Evolutionary conservation across 1,139 yeast species (phyloP), one percentile per base, ranked within the genome.

Genomic region (Yamadazyma dendronema): DNA sequence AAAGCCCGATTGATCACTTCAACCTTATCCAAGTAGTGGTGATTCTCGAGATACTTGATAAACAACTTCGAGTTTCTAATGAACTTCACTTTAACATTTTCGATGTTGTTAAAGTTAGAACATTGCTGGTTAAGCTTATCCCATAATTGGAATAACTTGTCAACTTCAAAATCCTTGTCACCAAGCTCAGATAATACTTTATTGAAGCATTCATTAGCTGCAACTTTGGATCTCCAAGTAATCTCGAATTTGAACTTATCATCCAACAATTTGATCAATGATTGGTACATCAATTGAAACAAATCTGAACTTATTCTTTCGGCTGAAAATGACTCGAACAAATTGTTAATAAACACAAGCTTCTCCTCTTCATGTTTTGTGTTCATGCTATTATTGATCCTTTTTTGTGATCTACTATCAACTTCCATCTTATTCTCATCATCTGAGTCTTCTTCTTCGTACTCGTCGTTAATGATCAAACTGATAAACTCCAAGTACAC

Each of bases 211-310:
- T 80, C 84, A 47, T 61, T 66, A 8, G 62, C 54, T 4, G 66
- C 63, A 4, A 74, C 43, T 47, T 77, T 77, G 1, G 82, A 70
- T 49, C 84, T 69, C 88, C 88, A 81, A 0, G 86, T 75, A 36
- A 65, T 64, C 6, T 65, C 64, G 36, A 77, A 61, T 13, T 52
- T 37, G 25, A 37, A 33, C n/a, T 44, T 36, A 34, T 46, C 50
- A 2, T 50, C 47, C 65, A 59, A 14, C 53, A 26, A 56, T 31
- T 26, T 52, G 33, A n/a, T 31, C 22, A 30, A 54, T 42, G 37
- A 58, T 2, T 47, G 37, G 12, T 65, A 49, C 10, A 59, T 53
- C 33, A 66, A 56, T 3, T 40, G 30, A 17, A 67, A 42, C 50
- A 69, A 52, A 3, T 48, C 53, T 3, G 17, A 36, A 38, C 44